Base-by-base conservation (phyloP, 176 grass and related monocot species). In the Cenchrus fungigraminus region DNA sequence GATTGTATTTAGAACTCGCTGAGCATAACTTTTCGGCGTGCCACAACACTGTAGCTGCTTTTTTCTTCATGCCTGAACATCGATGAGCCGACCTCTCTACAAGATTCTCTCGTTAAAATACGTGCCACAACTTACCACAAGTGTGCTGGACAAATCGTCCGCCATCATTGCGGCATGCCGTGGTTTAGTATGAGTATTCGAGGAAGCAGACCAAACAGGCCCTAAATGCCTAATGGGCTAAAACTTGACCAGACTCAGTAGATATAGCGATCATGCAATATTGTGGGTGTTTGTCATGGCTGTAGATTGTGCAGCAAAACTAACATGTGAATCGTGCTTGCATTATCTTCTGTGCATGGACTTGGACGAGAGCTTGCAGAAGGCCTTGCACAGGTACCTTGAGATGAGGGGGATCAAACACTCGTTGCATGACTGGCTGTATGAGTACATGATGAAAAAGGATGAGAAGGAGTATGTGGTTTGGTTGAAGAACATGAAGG, bases 401-500 rank as follows among this genome's bases (percentile, higher is more conserved):
- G 93, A 94, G 68, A 91, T 72, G 17, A 94, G 97, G 79, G 91
- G 93, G 45, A 85, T 96, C 47, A 91, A 93, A 69, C 81, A 74
- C 81, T 95, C 90, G 1, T 62, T 96, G 49, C 89, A 87, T 65
- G 94, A 92, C 44, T 92, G 89, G 81, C 84, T 98, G 64, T 54
- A 82, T 2, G 90, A 95, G 17, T 98, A 94, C 88, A 96, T 95
- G 93, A 85, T 92, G 71, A 87, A 65, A 53, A 99, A 99, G 92
- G 91, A 96, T 90, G 97, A 96, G 84, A 89, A 84, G 20, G 93
- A 96, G 79, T 94, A 96, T 51, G 34, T 99, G 15, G 75, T 91
- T 74, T 96, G 91, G 97, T 86, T 96, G 76, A 99, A 96, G 82
- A 96, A 89, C 88, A 94, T 96, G 84, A 92, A 92, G 78, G 85